Conservation (phyloP, 345 rosid species). For the Bretschneidera sinensis region DNA sequence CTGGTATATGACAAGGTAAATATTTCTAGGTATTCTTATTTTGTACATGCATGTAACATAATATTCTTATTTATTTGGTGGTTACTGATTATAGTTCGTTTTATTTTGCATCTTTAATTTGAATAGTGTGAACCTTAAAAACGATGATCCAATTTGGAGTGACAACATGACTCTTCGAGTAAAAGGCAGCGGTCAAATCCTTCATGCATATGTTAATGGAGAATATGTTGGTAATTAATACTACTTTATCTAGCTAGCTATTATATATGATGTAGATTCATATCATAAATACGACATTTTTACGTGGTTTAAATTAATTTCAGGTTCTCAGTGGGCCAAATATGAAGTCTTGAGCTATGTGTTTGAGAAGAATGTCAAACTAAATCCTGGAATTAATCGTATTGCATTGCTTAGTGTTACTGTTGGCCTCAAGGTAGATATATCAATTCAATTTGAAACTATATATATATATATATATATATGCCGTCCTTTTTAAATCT, state of each 20-base stretch:
- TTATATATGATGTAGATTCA: too few relatives aligned
- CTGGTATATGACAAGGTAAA: conserved; percentile 59
- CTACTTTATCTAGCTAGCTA: too few relatives aligned
- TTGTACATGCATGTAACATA: too few relatives aligned
- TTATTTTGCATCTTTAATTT: too few relatives aligned
- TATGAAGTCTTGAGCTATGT: conserved; percentile 31
- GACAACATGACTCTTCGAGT: conserved; percentile 38
- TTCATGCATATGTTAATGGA: conserved; percentile 64
- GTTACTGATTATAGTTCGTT: too few relatives aligned
- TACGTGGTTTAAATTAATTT: background rate
- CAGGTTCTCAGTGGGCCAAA: conserved; percentile 40
- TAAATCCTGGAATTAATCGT: conserved; percentile 38
- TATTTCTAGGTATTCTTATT: too few relatives aligned
- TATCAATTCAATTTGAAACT: too few relatives aligned
- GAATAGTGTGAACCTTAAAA: conserved; percentile 30
- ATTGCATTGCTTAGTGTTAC: conserved; percentile 54
- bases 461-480: too few relatives aligned
- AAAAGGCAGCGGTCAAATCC: conserved; percentile 46
- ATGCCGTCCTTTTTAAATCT: too few relatives aligned
- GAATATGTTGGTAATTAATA: conserved; percentile 16
- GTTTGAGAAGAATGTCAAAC: conserved; percentile 29
- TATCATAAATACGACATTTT: too few relatives aligned
- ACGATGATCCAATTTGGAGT: conserved; percentile 37
- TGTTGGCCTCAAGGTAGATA: conserved; percentile 49
- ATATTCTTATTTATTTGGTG: too few relatives aligned